These are phyloP conservation scores for Elsinoe necatrix DNA, from an alignment of 2,329 filamentous ascomycete genomes.

Conservation along the genomic window DNA sequence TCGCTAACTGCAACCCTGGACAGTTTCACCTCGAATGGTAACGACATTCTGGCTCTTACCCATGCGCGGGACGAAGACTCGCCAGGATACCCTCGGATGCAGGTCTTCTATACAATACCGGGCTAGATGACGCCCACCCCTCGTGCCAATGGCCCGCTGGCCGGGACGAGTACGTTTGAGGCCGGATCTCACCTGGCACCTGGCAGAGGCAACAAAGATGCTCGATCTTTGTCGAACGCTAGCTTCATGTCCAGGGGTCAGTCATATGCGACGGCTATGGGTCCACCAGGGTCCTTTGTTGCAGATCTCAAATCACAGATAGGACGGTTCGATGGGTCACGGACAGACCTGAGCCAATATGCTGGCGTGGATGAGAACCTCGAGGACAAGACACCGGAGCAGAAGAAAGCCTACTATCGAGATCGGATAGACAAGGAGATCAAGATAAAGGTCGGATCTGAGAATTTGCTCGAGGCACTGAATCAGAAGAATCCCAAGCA, in stretches of 20 bases:
- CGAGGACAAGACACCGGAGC: conserved; percentile 50
- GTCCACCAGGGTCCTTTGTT: conserved; percentile 76
- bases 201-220: conserved; percentile 40
- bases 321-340: conserved; percentile 53
- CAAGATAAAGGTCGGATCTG: conserved; percentile 95
- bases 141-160: conserved; percentile 25
- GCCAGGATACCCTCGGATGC: background rate
- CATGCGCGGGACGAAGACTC: background rate
- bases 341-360: conserved; percentile 50
- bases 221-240: conserved; percentile 47
- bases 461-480: conserved; percentile 93
- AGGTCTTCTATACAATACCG: conserved; percentile 23
- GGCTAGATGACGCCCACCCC: conserved; percentile 35
- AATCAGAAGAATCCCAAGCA: conserved; percentile 95
- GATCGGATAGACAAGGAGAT: conserved; percentile 89
- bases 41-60: background rate
- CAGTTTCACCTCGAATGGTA: background rate
- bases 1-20: background rate
- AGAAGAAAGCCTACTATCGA: conserved; percentile 64
- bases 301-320: conserved; percentile 70
- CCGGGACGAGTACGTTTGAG: conserved; percentile 19
- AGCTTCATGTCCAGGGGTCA: conserved; percentile 53
- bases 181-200: conserved; percentile 38
- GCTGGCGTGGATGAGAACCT: conserved; percentile 53
- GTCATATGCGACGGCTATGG: conserved; percentile 58